Evolutionary conservation across 306 rosid species (phyloP).

Genomic region (Lagenaria siceraria): DNA sequence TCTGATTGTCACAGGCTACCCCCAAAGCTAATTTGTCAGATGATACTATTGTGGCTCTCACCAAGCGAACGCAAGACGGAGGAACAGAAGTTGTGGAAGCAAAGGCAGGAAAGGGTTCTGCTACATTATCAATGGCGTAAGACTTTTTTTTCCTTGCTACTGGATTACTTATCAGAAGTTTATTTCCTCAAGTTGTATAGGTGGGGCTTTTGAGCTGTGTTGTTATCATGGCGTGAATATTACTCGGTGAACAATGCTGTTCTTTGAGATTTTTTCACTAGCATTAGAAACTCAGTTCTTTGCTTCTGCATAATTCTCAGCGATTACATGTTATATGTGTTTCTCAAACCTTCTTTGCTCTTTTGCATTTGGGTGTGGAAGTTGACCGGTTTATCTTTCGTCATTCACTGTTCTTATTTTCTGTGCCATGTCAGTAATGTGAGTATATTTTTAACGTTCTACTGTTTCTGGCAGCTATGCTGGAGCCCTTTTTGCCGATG

Average conservation of each 20-base stretch:
- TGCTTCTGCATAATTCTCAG: neutral
- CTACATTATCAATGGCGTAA: conserved; percentile 99
- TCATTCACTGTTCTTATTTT: neutral
- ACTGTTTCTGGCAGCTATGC: conserved; percentile 39
- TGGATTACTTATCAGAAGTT: neutral
- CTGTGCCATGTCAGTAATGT: neutral
- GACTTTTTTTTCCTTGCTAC: conserved; percentile 13
- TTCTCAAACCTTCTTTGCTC: neutral
- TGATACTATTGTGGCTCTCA: conserved; percentile 56
- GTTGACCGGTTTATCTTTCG: neutral
- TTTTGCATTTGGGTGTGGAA: neutral
- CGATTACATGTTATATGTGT: neutral
- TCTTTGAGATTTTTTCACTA: neutral
- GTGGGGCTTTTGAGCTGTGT: neutral
- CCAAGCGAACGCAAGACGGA: conserved; percentile 95
- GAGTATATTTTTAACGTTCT: too few species aligned
- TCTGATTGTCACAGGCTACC: conserved; percentile 44
- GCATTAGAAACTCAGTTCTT: neutral
- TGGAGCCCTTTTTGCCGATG: conserved; percentile 94
- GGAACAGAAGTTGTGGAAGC: conserved; percentile 99
- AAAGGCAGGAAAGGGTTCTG: conserved; percentile 99
- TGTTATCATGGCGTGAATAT: neutral
- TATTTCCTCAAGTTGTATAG: neutral
- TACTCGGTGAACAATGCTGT: neutral
- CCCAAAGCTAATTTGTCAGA: conserved; percentile 66